phyloP scores from a whole-genome alignment of 148 eudicot genomes.

The Vaccinium vitisidaea region DNA sequence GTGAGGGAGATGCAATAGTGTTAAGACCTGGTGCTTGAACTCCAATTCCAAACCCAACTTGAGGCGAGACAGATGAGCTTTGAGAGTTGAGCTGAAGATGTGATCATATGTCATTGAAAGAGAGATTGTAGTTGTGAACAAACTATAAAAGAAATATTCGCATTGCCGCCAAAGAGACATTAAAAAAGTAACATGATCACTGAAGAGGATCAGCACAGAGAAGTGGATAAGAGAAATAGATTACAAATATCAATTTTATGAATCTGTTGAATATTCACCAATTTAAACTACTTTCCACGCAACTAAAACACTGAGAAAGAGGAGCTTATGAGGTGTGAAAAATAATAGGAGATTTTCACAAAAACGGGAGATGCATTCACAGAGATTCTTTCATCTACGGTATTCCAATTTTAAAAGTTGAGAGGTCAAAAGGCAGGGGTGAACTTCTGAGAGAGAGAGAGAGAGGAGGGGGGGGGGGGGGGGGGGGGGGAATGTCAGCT shows the following conservation, averaged over 20 bases:
- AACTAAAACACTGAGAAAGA: neutral
- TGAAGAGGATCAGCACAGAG: neutral
- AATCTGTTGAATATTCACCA: neutral
- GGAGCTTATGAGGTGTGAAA: neutral
- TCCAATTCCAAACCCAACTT: constrained; percentile 74
- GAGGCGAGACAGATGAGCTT: constrained; percentile 62
- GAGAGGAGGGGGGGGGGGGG: neutral
- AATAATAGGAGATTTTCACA: neutral
- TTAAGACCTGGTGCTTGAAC: constrained; percentile 59
- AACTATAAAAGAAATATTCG: neutral
- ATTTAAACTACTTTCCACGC: neutral
- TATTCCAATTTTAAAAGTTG: neutral
- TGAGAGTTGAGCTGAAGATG: constrained; percentile 78
- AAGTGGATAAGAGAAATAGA: neutral
- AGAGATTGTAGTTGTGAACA: neutral
- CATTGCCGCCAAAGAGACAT: neutral
- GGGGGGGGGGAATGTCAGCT: neutral
- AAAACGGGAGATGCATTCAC: neutral
- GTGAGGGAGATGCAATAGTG: constrained; percentile 52
- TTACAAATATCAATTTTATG: neutral
- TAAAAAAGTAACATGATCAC: neutral
- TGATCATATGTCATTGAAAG: constrained; percentile 11
- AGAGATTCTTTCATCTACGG: neutral
- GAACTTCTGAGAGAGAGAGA: neutral
- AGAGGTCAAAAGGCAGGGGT: neutral